phyloP scores from a whole-genome alignment of 371 early-diverging fungal species.

The Mortierella polycephala region DNA sequence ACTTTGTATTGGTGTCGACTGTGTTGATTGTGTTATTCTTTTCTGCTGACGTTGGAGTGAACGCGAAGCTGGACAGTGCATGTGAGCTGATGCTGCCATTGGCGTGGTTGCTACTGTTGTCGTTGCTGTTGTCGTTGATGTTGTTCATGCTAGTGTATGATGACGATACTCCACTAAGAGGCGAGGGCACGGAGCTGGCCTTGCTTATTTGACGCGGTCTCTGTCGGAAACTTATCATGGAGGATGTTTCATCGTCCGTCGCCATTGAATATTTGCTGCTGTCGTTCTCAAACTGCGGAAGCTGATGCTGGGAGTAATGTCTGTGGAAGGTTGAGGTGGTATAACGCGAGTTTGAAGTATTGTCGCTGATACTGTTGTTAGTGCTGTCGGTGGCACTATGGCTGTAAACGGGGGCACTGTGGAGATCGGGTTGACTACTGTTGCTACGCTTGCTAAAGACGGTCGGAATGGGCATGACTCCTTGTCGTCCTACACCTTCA shows the following conservation, averaged over 20 bases:
- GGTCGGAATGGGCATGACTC: slow-evolving; percentile 14
- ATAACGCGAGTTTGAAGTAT: background rate
- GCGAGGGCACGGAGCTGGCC: slow-evolving; percentile 20
- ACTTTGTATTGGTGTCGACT: slow-evolving; percentile 3
- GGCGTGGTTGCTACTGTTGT: slow-evolving; percentile 37
- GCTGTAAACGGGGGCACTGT: background rate
- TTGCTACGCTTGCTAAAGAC: background rate
- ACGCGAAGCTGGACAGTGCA: background rate
- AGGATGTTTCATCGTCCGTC: slow-evolving; percentile 35
- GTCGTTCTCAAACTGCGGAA: background rate
- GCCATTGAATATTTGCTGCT: slow-evolving; percentile 14
- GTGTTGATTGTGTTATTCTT: background rate
- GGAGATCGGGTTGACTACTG: slow-evolving; percentile 5
- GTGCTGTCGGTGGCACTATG: background rate
- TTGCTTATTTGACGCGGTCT: slow-evolving; percentile 33
- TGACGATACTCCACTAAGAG: slow-evolving; percentile 23
- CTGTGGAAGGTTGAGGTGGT: slow-evolving; percentile 2
- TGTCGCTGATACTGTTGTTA: slow-evolving; percentile 2
- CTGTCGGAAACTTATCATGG: slow-evolving; percentile 30
- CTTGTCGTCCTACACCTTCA: background rate
- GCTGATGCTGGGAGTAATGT: background rate
- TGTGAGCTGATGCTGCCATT: background rate
- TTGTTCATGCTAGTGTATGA: slow-evolving; percentile 8
- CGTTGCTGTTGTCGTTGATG: slow-evolving; percentile 12
- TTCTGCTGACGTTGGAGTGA: slow-evolving; percentile 2